Base-by-base conservation (phyloP, 495 filamentous ascomycete genomes). In the Venustampulla echinocandica region DNA sequence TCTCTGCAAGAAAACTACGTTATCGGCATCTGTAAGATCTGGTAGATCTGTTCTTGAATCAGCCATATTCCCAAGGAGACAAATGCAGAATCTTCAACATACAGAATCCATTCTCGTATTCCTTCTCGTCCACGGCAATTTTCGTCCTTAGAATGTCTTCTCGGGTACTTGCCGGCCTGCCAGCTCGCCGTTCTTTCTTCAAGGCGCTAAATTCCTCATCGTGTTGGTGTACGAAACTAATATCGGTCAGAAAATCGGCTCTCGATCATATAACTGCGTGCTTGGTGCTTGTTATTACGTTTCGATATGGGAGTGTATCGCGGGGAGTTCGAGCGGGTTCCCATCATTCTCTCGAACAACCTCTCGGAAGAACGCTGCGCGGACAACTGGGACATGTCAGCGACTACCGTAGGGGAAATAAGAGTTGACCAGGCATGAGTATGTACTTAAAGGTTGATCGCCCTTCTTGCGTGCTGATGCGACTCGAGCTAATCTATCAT, bases 61-160 rank as follows among this genome's bases (percentile, higher is more conserved):
- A 60, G 50, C 13, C 14, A 38, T 57, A 49, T 52, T 58, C 24
- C 3, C 20, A 47, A 42, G 19, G 20, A 34, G 15, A 37, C 15
- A 20, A 22, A 7, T 22, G 27, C 18, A 44, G 17, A 23, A n/a
- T 27, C 3, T 20, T 4, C 11, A 28, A 64, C 74, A 57, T 13
- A 80, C 77, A 86, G 57, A 93, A 94, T 0, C 92, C 92, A 21
- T 81, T 84, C 37, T 78, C 72, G 52, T 86, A 84, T 66, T 98
- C 92, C 58, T 82, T 83, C 54, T 82, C 68, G 53, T 96, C 86
- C 15, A 65, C 66, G 15, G 72, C 70, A 37, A 84, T 79, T 37
- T 79, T 77, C 56, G 89, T 79, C 51, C 73, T 77, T 19, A 97
- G 65, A 3, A 84, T 64, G 60, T 89, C 85, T 57, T 95, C 87